These are phyloP conservation scores for Penicillium palitans DNA, from an alignment of 2,329 filamentous ascomycete species.

Conservation along the genomic window DNA sequence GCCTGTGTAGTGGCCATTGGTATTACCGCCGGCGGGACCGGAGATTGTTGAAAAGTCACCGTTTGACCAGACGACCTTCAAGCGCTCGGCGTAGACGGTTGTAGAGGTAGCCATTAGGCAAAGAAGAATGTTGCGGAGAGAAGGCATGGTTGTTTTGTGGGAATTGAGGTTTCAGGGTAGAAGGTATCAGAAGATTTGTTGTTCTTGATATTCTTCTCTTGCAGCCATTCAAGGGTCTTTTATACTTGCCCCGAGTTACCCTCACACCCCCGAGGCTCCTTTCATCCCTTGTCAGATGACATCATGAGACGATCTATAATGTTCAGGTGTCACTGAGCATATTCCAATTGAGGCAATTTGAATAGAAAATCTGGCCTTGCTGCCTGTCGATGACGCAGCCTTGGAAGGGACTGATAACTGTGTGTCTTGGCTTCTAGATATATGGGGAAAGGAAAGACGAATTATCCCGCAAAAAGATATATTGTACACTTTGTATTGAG, in stretches of 20 bases:
- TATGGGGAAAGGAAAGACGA: too few species aligned
- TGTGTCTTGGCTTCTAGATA: too few species aligned
- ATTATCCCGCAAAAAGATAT: too few species aligned
- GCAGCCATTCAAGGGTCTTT: not conserved
- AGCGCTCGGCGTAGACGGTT: constrained; percentile 13
- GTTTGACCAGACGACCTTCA: constrained; percentile 16
- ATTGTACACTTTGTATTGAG: too few species aligned
- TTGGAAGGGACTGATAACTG: not conserved
- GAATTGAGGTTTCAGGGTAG: not conserved
- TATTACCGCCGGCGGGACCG: constrained; percentile 15
- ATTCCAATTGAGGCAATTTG: too few species aligned
- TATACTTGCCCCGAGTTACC: not conserved
- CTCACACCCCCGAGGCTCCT: too few species aligned
- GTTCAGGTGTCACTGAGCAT: too few species aligned
- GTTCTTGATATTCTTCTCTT: not conserved
- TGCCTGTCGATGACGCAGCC: not conserved
- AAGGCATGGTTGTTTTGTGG: constrained; percentile 7
- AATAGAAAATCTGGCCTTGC: not conserved
- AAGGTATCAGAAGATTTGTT: not conserved
- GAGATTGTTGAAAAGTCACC: constrained; percentile 19
- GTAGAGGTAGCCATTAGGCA: constrained; percentile 13
- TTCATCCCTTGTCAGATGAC: too few species aligned
- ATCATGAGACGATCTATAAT: too few species aligned
- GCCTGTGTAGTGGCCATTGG: constrained; percentile 12
- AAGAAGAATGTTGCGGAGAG: constrained; percentile 10